Evolutionary conservation across 2,329 filamentous ascomycete genomes (phyloP).

Genomic region (Beauveria sp.): DNA sequence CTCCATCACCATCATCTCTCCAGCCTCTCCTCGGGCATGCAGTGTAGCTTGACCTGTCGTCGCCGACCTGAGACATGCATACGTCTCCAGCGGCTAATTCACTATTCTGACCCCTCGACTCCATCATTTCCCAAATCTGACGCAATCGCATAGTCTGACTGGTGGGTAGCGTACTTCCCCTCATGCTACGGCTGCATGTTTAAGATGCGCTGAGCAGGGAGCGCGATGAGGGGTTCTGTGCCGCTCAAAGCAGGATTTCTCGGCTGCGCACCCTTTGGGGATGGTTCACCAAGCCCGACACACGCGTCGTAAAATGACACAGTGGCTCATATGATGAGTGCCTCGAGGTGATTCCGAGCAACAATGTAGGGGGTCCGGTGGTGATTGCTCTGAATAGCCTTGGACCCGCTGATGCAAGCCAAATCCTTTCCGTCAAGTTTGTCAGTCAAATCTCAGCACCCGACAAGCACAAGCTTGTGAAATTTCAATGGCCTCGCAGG

Average conservation of each 20-base stretch:
- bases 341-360: not conserved
- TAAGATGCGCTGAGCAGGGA: not conserved
- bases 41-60: conserved; percentile 5
- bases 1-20: too few species aligned
- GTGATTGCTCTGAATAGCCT: too few species aligned
- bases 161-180: not conserved
- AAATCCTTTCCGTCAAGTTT: too few species aligned
- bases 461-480: too few species aligned
- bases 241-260: too few species aligned
- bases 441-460: not conserved
- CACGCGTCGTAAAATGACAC: not conserved
- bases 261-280: too few species aligned
- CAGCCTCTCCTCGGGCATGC: not conserved
- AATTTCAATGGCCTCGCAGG: not conserved
- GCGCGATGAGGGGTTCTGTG: not conserved
- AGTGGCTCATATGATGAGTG: not conserved
- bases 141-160: not conserved
- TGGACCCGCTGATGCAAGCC: not conserved
- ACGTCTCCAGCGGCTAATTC: not conserved
- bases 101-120: not conserved
- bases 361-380: too few species aligned
- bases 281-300: not conserved
- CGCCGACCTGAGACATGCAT: not conserved
- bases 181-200: not conserved
- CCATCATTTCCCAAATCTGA: not conserved